Evolutionary conservation across 768 basidiomycete genomes (phyloP), one percentile per base, ranked within the genome.

Genomic region (Agrocybe praecox): DNA sequence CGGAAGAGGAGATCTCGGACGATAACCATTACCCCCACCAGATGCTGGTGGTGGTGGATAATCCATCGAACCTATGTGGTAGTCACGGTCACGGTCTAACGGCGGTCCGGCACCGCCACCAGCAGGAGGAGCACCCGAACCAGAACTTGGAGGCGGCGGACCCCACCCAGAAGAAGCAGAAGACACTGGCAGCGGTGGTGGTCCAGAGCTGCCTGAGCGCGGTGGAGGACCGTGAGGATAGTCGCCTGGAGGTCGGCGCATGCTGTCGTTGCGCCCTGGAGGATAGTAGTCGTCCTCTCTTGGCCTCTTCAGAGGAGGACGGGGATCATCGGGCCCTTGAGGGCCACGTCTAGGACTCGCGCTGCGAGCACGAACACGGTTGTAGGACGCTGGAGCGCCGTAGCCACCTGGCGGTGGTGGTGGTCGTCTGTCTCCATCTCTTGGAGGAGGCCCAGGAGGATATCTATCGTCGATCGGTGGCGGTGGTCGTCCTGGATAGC

Each of bases 231-330:
- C 58, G n/a, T 34, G 26, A 44, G 62, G 60, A 23, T 67, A 72
- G 19, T 67, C 65, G 6, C 57, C 64, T 26, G 60, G 65, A 34
- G 65, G 60, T 14, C 68, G 60, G 11, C 62, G 58, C 7, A 62
- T 58, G n/a, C 58, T 22, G 29, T 46, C 52, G 18, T 58, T 70
- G 53, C 55, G 63, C 55, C 3, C 67, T 1, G 72, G 68, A 2
- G 74, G 65, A 58, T 76, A 77, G 55, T 71, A 74, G 9, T 69
- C 71, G 23, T 83, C 81, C n/a, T 81, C 81, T 1, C 81, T 72
- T 1, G 70, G 42, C 33, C 82, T 71, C 53, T 82, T 83, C 46
- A 74, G 26, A 2, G 80, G 79, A 7, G 81, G 81, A 21, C 80
- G 72, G 21, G 69, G 21, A 44, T 79, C 80, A 21, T 78, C 79